Percentiles rank a stretch among this genome's conserved stretches.
Conservation (phyloP, 2,329 filamentous ascomycete species). For the Septoria petroselini region DNA sequence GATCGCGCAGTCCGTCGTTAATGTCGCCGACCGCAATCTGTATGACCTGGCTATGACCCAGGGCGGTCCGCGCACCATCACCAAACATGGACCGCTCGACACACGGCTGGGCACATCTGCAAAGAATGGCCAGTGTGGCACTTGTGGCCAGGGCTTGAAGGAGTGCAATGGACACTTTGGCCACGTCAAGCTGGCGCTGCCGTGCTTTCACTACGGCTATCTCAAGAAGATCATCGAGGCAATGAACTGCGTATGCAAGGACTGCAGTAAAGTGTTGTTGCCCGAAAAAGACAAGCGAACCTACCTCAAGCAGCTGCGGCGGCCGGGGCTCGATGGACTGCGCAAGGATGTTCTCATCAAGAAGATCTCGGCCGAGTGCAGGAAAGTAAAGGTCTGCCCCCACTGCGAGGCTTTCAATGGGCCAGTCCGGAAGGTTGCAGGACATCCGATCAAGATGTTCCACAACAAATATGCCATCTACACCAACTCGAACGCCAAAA, state of each 20-base stretch:
- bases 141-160: slow-evolving; percentile 76
- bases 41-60: slow-evolving; percentile 70
- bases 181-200: slow-evolving; percentile 83
- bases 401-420: slow-evolving; percentile 82
- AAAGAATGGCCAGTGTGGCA: slow-evolving; percentile 74
- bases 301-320: slow-evolving; percentile 76
- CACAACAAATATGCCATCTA: slow-evolving; percentile 89
- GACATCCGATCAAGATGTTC: slow-evolving; percentile 79
- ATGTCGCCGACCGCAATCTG: slow-evolving; percentile 88
- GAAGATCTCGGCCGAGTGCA: slow-evolving; percentile 82
- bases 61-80: slow-evolving; percentile 63
- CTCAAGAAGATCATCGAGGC: slow-evolving; percentile 89
- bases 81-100: slow-evolving; percentile 82
- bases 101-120: slow-evolving; percentile 82
- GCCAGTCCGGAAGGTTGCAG: slow-evolving; percentile 82
- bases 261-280: slow-evolving; percentile 80
- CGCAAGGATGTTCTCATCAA: slow-evolving; percentile 80
- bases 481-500: slow-evolving; percentile 82
- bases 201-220: slow-evolving; percentile 94
- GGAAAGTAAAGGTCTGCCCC: slow-evolving; percentile 78
- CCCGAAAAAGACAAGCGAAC: slow-evolving; percentile 73
- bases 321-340: slow-evolving; percentile 81
- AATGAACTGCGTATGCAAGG: slow-evolving; percentile 92
- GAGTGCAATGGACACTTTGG: slow-evolving; percentile 95
- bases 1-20: slow-evolving; percentile 88